Base-by-base conservation (phyloP, 2,329 filamentous ascomycete genomes). In the Penicillium nordicum region DNA sequence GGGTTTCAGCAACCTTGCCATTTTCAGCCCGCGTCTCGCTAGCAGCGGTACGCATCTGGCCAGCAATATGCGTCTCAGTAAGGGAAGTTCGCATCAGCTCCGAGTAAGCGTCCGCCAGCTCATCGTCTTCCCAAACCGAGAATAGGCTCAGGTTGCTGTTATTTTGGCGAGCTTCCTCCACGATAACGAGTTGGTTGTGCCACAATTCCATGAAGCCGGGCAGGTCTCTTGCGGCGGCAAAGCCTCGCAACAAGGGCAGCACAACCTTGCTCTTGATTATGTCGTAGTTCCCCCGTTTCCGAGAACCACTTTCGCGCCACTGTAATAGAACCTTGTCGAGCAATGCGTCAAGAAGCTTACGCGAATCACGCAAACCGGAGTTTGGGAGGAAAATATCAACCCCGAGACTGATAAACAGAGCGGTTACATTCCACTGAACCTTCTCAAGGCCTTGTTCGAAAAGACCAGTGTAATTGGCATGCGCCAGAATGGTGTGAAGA, bases 41-140 rank as follows among this genome's bases (percentile, higher is more conserved):
- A 14, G 70, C 65, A 37, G 72, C 69, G 25, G 63, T 64, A 48
- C 66, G 70, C 50, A 74, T 60, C 41, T 72, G 73, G 21, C 61
- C 64, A 53, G 62, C 60, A 41, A 72, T 56, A 53, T 67, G 66
- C 4, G 63, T 54, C 12, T 69, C 63, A 10, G 67, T 69, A 23
- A 74, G 63, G 8, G 70, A 68, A 25, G 60, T 72, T 27, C 65
- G 68, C 55, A 74, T 57, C 50, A 73, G 46, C 16, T 72, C 67
- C 29, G 69, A 65, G 62, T 73, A 78, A 36, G 61, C 64, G 27
- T 71, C 66, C 34, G 72, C 72, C 14, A 79, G 36, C 57, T 76
- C 74, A 49, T 78, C 74, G 54, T 78, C 75, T 60, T 79, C 77
- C 77, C 77, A 79, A 4, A 78, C 67, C 7, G 73, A 73, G 55